Evolutionary conservation across 345 rosid genomes (phyloP).

Genomic region (Linum usitatissimum): DNA sequence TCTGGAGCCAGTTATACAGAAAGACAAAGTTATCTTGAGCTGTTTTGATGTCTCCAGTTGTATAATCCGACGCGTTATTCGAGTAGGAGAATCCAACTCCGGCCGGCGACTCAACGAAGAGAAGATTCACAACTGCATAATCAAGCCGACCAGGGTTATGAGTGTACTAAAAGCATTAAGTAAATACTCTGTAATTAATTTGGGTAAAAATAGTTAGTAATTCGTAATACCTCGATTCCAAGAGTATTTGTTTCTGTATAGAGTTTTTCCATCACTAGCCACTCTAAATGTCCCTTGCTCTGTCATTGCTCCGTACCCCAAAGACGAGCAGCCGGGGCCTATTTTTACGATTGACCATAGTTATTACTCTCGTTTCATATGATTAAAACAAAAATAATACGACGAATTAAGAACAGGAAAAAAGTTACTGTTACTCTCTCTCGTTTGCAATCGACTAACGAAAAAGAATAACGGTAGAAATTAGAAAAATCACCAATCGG

Average conservation of each 20-base stretch:
- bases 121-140: constrained; percentile 50
- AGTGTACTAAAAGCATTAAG: too few relatives aligned
- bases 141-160: neutral
- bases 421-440: too few relatives aligned
- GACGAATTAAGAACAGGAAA: too few relatives aligned
- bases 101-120: constrained; percentile 80
- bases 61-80: constrained; percentile 47
- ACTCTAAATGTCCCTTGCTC: constrained; percentile 56
- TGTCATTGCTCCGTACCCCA: constrained; percentile 41
- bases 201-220: too few relatives aligned
- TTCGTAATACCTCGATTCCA: constrained; percentile 42
- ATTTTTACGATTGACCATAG: neutral
- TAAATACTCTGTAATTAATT: too few relatives aligned
- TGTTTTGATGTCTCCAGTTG: constrained; percentile 49
- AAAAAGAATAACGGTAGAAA: too few relatives aligned
- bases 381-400: neutral
- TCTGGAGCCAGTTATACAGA: constrained; percentile 66
- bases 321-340: constrained; percentile 65
- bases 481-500: too few relatives aligned
- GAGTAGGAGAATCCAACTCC: constrained; percentile 90
- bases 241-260: constrained; percentile 33
- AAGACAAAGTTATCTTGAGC: constrained; percentile 57
- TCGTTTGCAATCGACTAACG: too few relatives aligned
- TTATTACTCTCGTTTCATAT: too few relatives aligned
- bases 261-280: constrained; percentile 48